Conservation (phyloP, 2,329 filamentous ascomycete species). For the Apiospora phragmitis region DNA sequence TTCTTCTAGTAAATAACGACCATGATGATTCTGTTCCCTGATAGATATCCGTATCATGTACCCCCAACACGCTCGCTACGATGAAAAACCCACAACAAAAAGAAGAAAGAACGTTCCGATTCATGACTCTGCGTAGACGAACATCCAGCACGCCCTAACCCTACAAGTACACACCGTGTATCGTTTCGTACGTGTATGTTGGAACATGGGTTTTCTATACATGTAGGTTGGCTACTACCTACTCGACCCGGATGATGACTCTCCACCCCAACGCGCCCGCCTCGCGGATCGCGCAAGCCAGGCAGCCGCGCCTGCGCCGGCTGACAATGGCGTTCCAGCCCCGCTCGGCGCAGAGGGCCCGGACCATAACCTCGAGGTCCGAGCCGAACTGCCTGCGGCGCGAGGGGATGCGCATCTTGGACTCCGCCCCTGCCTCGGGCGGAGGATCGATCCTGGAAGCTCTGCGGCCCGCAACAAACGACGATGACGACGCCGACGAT, state of each 20-base stretch:
- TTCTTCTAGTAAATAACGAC: background rate
- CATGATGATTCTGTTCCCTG: background rate
- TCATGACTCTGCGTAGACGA: background rate
- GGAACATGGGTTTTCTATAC: background rate
- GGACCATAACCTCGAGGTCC: slow-evolving; percentile 68
- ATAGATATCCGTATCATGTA: background rate
- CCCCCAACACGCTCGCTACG: background rate
- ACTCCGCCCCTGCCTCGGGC: slow-evolving; percentile 31
- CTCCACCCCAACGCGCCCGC: slow-evolving; percentile 70
- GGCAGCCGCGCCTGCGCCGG: slow-evolving; percentile 65
- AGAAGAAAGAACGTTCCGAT: background rate
- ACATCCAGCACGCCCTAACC: background rate
- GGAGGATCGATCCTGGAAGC: slow-evolving; percentile 31
- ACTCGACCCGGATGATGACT: slow-evolving; percentile 64
- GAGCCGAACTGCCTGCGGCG: slow-evolving; percentile 60
- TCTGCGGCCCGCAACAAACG: slow-evolving; percentile 13
- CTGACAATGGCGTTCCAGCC: slow-evolving; percentile 75
- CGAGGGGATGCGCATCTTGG: slow-evolving; percentile 58
- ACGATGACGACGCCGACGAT: slow-evolving; percentile 28
- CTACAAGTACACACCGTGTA: background rate
- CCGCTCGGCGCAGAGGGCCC: slow-evolving; percentile 72
- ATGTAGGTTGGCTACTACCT: slow-evolving; percentile 6
- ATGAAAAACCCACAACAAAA: background rate
- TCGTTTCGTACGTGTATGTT: background rate
- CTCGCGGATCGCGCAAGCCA: slow-evolving; percentile 74